Conservation (phyloP, 1,284 basidiomycete species). For the Fomitopsis palustris region DNA sequence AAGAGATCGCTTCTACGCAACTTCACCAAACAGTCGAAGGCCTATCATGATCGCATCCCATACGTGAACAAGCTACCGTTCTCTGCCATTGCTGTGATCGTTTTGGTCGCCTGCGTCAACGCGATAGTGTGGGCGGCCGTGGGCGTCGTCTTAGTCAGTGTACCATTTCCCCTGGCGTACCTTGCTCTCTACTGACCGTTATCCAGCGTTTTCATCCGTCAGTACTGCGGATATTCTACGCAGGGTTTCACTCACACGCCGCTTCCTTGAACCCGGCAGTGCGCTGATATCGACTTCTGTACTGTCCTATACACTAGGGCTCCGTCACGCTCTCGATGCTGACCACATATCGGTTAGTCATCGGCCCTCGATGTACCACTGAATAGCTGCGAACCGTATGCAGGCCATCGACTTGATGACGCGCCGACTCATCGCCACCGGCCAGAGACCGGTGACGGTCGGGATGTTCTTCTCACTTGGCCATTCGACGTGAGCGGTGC, state of each 20-base stretch:
- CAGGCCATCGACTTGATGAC: not conserved
- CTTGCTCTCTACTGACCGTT: no score
- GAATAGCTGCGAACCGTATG: not conserved
- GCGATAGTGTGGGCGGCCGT: no score
- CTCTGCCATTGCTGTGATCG: no score
- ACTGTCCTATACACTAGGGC: not conserved
- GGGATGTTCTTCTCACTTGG: not conserved
- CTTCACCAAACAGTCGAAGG: no score
- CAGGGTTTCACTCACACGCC: not conserved
- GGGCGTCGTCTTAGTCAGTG: no score
- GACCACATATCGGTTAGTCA: not conserved
- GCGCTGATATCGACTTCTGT: not conserved
- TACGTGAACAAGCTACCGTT: no score
- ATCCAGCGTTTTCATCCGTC: not conserved
- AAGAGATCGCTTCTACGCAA: no score
- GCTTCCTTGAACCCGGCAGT: not conserved
- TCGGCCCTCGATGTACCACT: not conserved
- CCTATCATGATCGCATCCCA: no score
- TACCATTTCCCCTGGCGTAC: no score
- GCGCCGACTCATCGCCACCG: not conserved
- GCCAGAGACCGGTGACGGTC: not conserved
- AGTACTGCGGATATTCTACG: not conserved
- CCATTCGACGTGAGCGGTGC: not conserved
- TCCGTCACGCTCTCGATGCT: not conserved
- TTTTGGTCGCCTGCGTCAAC: no score